Base-by-base conservation (phyloP, 176 grass and related monocot genomes). In the Bolboschoenus planiculmis region DNA sequence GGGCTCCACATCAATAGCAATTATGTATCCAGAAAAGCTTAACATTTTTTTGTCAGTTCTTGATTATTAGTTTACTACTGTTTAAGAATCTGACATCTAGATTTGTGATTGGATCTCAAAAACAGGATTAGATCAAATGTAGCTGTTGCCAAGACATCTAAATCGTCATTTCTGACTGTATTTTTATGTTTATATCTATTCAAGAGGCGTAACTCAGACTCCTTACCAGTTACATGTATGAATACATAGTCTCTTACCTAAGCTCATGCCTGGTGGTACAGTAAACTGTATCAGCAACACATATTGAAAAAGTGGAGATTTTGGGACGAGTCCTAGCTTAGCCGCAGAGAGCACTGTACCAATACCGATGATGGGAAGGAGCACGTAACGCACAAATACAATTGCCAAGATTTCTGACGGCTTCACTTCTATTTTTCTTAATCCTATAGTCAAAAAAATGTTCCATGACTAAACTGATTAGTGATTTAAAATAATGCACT, bases 241-340 rank as follows among this genome's bases (percentile, higher is more conserved):
- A n/a, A 43, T 46, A 75, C 16, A 35, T 27, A 48, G 43, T 26
- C 66, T 54, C 9, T 44, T 81, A 91, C 86, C 87, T 11, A 90
- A 62, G 27, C 81, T 83, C 87, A 90, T 93, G 67, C 81, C 91
- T 1, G 86, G 89, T 18, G 87, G 89, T 36, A 97, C 78, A 0
- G 91, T 87, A 23, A 85, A 91, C 37, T 97, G 94, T 33, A 88
- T 34, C 18, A 97, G 63, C 35, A 93, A 77, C 10, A 93, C 85
- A 31, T 80, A 93, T 13, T 77, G 85, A 50, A 89, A 93, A 35
- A 92, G 74, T 18, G 90, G 90, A 80, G 90, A 89, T 24, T 15
- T 48, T 7, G 91, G 93, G 34, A 97, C 77, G 35, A 93, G 87
- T 4, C 93, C 87, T 48, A 89, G 87, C 23, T 68, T 29, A 13